These are phyloP conservation scores for Rhododendron mucronatum DNA, from an alignment of 148 eudicot species.

Conservation along the genomic window DNA sequence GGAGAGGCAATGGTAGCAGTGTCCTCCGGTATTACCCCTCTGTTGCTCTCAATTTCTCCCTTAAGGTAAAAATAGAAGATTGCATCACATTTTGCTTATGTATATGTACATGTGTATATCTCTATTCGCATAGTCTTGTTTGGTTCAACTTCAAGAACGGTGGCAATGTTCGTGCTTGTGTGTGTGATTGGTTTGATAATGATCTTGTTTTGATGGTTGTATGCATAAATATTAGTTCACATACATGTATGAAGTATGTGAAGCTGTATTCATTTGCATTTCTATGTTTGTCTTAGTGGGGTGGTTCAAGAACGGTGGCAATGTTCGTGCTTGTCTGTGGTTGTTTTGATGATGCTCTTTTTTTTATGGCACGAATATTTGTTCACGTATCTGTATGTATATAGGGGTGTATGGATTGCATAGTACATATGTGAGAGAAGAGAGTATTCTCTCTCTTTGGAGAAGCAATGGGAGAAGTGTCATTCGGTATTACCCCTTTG, in stretches of 20 bases:
- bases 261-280: background rate
- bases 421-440: slow-evolving; percentile 52
- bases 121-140: background rate
- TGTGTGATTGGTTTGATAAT: background rate
- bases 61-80: slow-evolving; percentile 50
- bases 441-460: slow-evolving; percentile 74
- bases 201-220: background rate
- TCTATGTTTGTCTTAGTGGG: background rate
- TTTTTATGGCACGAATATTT: too few species aligned
- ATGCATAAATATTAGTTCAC: background rate
- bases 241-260: background rate
- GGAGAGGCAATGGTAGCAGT: slow-evolving; percentile 97
- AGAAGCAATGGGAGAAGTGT: slow-evolving; percentile 93
- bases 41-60: slow-evolving; percentile 94
- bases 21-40: slow-evolving; percentile 93
- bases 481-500: slow-evolving; percentile 84
- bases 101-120: background rate
- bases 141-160: background rate
- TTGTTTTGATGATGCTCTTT: too few species aligned
- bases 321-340: too few species aligned
- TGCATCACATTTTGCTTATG: background rate
- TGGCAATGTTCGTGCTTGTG: background rate
- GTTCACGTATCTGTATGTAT: background rate
- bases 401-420: slow-evolving; percentile 59
- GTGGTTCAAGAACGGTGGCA: background rate